These are phyloP conservation scores for Heritiera fomes DNA, from an alignment of 345 rosid genomes.

Conservation along the genomic window DNA sequence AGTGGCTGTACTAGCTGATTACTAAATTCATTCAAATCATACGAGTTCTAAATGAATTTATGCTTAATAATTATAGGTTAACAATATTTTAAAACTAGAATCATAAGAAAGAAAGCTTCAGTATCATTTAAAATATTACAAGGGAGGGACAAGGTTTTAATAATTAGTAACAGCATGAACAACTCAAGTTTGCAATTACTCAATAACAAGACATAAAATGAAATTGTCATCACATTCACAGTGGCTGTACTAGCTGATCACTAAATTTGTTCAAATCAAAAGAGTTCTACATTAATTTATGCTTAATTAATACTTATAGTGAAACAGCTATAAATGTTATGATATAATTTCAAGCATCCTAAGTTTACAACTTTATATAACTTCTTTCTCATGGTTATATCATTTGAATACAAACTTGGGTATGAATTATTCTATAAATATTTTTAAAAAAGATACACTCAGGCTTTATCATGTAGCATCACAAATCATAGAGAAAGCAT, in stretches of 20 bases:
- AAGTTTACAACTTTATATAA: background rate
- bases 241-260: background rate
- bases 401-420: background rate
- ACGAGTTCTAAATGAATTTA: too few relatives aligned
- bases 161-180: background rate
- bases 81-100: constrained; percentile 11
- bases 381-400: background rate
- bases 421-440: background rate
- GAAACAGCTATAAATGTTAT: constrained; percentile 1
- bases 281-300: background rate
- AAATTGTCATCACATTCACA: background rate
- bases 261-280: background rate
- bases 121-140: background rate
- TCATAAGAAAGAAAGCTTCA: background rate
- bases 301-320: background rate
- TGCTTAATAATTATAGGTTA: background rate
- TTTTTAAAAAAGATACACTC: background rate
- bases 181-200: background rate
- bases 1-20: too few relatives aligned
- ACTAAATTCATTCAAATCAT: too few relatives aligned
- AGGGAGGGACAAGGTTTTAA: background rate
- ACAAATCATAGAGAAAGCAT: constrained; percentile 2
- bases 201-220: background rate
- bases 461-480: background rate
- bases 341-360: background rate